Conservation (phyloP, 345 rosid species). For the Rhodamnia rubescens region DNA sequence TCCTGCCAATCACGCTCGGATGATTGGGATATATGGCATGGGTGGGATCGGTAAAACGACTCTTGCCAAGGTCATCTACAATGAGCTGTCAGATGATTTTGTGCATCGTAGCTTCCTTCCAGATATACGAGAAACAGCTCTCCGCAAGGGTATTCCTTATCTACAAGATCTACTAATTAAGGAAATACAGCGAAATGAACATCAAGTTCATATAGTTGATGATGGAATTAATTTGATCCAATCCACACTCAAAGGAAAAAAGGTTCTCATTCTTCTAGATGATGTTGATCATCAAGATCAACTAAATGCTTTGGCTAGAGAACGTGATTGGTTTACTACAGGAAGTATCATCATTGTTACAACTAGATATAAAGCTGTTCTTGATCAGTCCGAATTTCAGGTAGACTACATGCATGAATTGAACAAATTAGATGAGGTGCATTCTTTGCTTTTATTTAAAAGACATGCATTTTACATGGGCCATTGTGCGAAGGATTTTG, state of each 20-base stretch:
- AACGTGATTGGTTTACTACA: not conserved
- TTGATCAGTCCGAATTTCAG: not conserved
- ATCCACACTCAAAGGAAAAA: not conserved
- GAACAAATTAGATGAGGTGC: fast-evolving
- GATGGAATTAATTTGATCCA: not conserved
- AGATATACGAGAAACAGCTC: not conserved
- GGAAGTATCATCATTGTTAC: not conserved
- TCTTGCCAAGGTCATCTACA: not conserved
- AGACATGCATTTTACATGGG: not conserved
- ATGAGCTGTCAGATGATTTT: fast-evolving
- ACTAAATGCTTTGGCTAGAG: not conserved
- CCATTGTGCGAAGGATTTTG: fast-evolving
- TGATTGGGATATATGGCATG: not conserved
- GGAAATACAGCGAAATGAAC: fast-evolving
- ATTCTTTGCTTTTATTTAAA: not conserved
- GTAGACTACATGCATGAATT: not conserved
- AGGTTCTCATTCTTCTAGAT: not conserved
- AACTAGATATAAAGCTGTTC: not conserved
- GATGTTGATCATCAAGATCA: not conserved
- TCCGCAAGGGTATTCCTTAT: fast-evolving
- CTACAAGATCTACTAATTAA: not conserved
- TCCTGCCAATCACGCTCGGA: not conserved
- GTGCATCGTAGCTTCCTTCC: not conserved
- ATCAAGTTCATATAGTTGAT: fast-evolving
- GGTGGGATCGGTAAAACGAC: not conserved